These are phyloP conservation scores for Plenodomus biglobosus DNA, from an alignment of 2,329 filamentous ascomycete species.

Conservation along the genomic window DNA sequence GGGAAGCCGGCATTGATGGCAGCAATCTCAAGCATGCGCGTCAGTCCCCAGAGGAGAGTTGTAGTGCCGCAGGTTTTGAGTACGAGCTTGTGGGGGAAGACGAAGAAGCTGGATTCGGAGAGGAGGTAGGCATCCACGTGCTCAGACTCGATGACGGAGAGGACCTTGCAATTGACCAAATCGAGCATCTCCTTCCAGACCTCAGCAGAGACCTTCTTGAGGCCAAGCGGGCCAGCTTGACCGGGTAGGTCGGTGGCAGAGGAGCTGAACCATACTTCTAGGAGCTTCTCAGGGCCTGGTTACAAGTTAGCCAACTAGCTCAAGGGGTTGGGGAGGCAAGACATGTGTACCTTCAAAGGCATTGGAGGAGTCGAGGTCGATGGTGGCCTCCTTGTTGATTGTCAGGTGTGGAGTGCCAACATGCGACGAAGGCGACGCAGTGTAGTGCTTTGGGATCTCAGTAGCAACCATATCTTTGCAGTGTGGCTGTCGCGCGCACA, in stretches of 20 bases:
- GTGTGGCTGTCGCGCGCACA: conserved; percentile 27
- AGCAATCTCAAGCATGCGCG: conserved; percentile 89
- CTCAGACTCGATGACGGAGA: conserved; percentile 90
- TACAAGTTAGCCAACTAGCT: conserved; percentile 19
- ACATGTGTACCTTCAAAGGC: conserved; percentile 78
- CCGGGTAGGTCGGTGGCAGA: conserved; percentile 72
- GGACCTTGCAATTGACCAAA: conserved; percentile 96
- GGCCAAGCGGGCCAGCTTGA: conserved; percentile 69
- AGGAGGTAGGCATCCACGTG: conserved; percentile 94
- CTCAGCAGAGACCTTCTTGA: conserved; percentile 82
- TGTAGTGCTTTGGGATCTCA: conserved; percentile 78
- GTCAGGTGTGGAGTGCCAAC: conserved; percentile 85
- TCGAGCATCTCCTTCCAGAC: conserved; percentile 97
- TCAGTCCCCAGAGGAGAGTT: conserved; percentile 84
- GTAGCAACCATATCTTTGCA: conserved; percentile 77
- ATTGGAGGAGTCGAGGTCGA: conserved; percentile 91
- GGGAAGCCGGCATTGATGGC: conserved; percentile 87
- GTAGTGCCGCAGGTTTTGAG: conserved; percentile 98
- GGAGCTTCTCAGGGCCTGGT: conserved; percentile 89
- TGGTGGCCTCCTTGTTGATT: conserved; percentile 92
- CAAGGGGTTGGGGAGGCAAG: neutral
- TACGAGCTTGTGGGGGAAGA: conserved; percentile 99
- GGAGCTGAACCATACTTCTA: conserved; percentile 97
- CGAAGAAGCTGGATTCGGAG: conserved; percentile 99
- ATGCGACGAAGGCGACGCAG: conserved; percentile 74